Base-by-base conservation (phyloP, 257 asterid species). In the Salvia rosmarinus region DNA sequence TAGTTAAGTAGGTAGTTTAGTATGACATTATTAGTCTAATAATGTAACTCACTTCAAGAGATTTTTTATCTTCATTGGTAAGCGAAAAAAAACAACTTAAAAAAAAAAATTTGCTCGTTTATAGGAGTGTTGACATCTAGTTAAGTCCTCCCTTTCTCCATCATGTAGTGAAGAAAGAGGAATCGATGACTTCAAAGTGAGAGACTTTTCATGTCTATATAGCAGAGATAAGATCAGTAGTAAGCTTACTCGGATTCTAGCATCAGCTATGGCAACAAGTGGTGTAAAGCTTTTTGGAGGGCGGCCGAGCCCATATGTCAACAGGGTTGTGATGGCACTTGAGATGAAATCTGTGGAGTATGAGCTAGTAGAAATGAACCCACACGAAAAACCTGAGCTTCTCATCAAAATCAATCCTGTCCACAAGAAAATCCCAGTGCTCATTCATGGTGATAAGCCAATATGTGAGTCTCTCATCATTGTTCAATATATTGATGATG, bases 361-460 rank as follows among this genome's bases (percentile, higher is more conserved):
- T 72, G 88, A 84, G 64, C 73, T 81, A 55, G 72, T 81, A 2
- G 50, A 67, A 60, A 72, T 71, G 49, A 30, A 71, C 14, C 66
- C 82, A 1, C 34, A 56, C 13, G 69, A 47, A 4, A 80, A 86
- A 77, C 63, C 76, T 14, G 84, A 80, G 65, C 73, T 77, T 7
- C 90, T 86, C 9, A 64, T 86, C 12, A 79, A 83, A 68, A 57
- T 65, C 47, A 86, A 88, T 57, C 91, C 91, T 0, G 64, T 84
- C 60, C 62, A 77, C 82, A 83, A 84, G 84, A 86, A 85, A 83
- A 35, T 84, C 42, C 89, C 90, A 0, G 90, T 89, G 40, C 81
- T 86, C 13, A 44, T 89, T 62, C 86, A 74, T 40, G 77, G 12
- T 40, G 75, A 75, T 1, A 67, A 66, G 37, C 60, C 72, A 9